Percentiles rank a stretch among this genome's conserved stretches.
Conservation (phyloP, 2,329 filamentous ascomycete genomes). For the Microcyclospora pomicola region DNA sequence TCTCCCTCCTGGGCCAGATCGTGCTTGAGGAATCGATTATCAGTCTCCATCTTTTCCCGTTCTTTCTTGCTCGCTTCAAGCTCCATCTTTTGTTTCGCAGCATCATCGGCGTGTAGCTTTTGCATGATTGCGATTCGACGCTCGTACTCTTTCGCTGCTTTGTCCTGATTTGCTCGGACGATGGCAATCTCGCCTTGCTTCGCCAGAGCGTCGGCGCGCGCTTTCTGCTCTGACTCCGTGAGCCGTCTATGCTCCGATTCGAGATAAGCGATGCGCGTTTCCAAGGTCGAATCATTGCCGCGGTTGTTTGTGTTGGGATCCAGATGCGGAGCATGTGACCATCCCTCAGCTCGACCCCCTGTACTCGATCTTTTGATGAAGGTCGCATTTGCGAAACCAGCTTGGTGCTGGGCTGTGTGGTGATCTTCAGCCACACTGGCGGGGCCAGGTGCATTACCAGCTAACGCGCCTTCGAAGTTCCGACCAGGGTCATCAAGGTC, state of each 20-base stretch:
- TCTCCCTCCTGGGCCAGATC: constrained; percentile 52
- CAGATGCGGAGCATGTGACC: constrained; percentile 10
- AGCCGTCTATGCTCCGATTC: constrained; percentile 30
- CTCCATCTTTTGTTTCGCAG: constrained; percentile 49
- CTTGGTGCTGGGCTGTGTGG: neutral
- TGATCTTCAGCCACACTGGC: neutral
- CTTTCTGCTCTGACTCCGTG: constrained; percentile 27
- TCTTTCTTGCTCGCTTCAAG: constrained; percentile 52
- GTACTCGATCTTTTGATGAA: constrained; percentile 2
- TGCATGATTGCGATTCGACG: constrained; percentile 47
- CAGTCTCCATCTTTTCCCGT: constrained; percentile 50
- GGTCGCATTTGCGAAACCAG: too few species aligned
- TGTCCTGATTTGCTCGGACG: constrained; percentile 56
- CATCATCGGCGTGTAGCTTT: constrained; percentile 49
- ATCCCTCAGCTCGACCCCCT: constrained; percentile 12
- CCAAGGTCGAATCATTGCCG: constrained; percentile 21
- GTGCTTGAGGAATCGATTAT: constrained; percentile 58
- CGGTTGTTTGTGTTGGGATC: constrained; percentile 1
- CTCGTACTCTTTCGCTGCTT: constrained; percentile 47
- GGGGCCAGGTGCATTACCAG: neutral
- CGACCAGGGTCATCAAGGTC: constrained; percentile 28
- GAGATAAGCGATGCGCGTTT: constrained; percentile 31
- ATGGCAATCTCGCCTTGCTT: constrained; percentile 63
- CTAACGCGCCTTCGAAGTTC: neutral
- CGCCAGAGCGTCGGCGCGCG: constrained; percentile 39